Evolutionary conservation across 2,329 filamentous ascomycete species (phyloP).

Genomic region (Fusarium camptoceras): DNA sequence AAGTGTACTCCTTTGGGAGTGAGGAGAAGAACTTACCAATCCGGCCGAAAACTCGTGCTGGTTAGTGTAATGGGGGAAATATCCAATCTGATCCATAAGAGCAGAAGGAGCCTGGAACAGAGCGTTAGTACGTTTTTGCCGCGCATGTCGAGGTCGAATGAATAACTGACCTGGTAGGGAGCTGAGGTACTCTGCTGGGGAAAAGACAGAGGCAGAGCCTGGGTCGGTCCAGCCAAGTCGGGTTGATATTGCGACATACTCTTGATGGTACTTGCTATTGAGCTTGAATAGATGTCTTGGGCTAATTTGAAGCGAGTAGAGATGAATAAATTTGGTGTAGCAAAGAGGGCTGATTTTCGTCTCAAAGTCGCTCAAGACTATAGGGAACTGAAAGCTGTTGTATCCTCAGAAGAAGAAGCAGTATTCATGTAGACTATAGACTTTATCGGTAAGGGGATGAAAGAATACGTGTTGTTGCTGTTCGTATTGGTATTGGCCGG

Average conservation of each 20-base stretch:
- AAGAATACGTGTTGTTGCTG: not conserved
- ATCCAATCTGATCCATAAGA: not conserved
- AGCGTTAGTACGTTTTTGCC: constrained; percentile 15
- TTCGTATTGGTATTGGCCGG: not conserved
- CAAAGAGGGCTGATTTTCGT: not conserved
- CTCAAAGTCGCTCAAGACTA: not conserved
- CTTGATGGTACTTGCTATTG: not conserved
- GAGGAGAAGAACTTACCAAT: not conserved
- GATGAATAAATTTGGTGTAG: not conserved
- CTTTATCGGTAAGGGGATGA: constrained; percentile 5
- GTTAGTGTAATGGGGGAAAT: not conserved
- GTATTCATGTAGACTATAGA: not conserved
- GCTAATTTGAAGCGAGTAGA: constrained; percentile 6
- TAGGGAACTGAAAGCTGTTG: not conserved
- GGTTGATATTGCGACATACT: constrained; percentile 13
- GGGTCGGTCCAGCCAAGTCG: not conserved
- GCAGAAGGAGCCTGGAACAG: not conserved
- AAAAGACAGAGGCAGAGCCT: not conserved
- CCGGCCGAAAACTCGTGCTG: not conserved
- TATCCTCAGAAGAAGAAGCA: constrained; percentile 5
- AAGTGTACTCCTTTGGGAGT: not conserved
- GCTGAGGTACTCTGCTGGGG: not conserved
- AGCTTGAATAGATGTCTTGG: constrained; percentile 6
- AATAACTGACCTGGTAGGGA: constrained; percentile 10
- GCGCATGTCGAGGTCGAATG: not conserved